Conservation (phyloP, 352 stramenopile species). For the Globisporangium canariense region DNA sequence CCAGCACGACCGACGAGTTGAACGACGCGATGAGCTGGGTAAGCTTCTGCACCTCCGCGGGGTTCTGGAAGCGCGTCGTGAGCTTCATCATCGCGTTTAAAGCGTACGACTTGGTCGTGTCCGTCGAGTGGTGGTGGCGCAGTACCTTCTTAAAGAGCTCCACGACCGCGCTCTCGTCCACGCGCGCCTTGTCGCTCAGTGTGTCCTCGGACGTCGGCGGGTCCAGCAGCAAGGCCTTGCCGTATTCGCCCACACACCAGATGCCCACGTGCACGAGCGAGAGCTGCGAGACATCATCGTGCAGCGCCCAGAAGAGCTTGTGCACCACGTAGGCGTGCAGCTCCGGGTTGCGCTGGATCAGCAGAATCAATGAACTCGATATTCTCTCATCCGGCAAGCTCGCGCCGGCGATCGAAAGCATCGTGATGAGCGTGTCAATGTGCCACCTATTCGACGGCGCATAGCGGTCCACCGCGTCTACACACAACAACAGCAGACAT, state of each 20-base stretch:
- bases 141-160: constrained; percentile 82
- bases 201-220: constrained; percentile 58
- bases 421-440: constrained; percentile 98
- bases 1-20: constrained; percentile 89
- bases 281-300: constrained; percentile 93
- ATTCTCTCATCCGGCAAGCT: constrained; percentile 92
- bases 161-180: constrained; percentile 65
- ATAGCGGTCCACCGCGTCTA: constrained; percentile 84
- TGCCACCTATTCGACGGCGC: constrained; percentile 87
- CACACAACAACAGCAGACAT: neutral
- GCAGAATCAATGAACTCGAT: constrained; percentile 92
- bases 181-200: constrained; percentile 56
- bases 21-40: constrained; percentile 89
- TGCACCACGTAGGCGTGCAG: constrained; percentile 95
- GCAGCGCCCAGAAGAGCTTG: constrained; percentile 95
- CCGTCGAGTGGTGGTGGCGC: constrained; percentile 74
- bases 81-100: constrained; percentile 95
- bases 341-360: constrained; percentile 91
- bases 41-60: constrained; percentile 68
- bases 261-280: constrained; percentile 97
- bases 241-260: constrained; percentile 98
- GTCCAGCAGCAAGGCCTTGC: constrained; percentile 84
- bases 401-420: constrained; percentile 96
- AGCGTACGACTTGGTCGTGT: constrained; percentile 79
- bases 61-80: constrained; percentile 86